Base-by-base conservation (phyloP, 2,329 filamentous ascomycete genomes). In the Colletotrichum sublineola region DNA sequence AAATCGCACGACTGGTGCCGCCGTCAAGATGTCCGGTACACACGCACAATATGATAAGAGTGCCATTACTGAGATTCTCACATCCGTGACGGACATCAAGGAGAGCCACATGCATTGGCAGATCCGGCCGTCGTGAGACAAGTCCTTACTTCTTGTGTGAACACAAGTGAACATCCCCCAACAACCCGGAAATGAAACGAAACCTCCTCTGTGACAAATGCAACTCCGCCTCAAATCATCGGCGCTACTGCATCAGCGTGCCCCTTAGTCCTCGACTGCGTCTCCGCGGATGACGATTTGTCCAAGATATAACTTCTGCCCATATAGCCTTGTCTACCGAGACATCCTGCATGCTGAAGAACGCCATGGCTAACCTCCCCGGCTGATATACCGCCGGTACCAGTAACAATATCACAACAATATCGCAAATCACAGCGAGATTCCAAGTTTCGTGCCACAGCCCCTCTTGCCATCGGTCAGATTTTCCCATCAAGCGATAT, bases 111-210 rank as follows among this genome's bases (percentile, higher is more conserved):
- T 24, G 29, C 52, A 55, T 72, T 58, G 66, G 55, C 48, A 53
- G 60, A 61, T 62, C 55, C 40, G 56, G 69, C 55, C 44, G 52
- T 73, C 55, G 70, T 73, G 70, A 73, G 56, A 70, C 70, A 44
- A 46, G 40, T 29, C 63, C 20, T 14, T 29, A 29, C 40, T 31
- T 42, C 1, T 15, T n/a, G 18, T 46, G n/a, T 24, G 18, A 38
- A 38, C 20, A 56, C 12, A 40, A 57, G 5, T 31, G 7, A 33
- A 18, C 29, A 9, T 8, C 33, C 40, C 58, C 58, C 52, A 48
- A 29, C 48, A 18, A 50, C 46, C 60, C 52, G 50, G 48, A 42
- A 56, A 52, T 61, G 24, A 63, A 71, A 48, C 52, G 48, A 56
- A 70, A 69, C 24, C 58, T 46, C 24, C 18, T 42, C 40, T 36